These are phyloP conservation scores for Ramaria sp. DNA, from an alignment of 768 basidiomycete species.

Conservation along the genomic window DNA sequence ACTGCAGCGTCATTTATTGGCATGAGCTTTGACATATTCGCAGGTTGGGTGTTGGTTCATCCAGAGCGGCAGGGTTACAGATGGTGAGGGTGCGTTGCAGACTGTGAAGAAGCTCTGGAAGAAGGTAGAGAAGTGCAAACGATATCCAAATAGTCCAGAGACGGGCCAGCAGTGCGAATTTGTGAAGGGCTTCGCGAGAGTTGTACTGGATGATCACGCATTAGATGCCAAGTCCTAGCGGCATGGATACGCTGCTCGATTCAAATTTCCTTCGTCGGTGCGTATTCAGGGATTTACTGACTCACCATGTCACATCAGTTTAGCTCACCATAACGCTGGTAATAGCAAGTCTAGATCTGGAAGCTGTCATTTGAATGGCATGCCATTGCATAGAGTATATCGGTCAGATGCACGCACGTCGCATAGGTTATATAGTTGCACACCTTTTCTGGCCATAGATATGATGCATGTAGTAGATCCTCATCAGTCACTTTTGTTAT, in stretches of 20 bases:
- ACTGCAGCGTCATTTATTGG: not conserved
- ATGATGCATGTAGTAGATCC: too few relatives aligned
- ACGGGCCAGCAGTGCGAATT: conserved; percentile 73
- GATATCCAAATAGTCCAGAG: conserved; percentile 70
- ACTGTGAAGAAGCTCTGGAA: conserved; percentile 64
- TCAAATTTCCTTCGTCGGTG: not conserved
- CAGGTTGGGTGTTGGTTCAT: conserved; percentile 61
- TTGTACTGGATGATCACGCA: conserved; percentile 1
- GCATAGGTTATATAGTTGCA: too few relatives aligned
- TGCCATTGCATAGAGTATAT: not conserved
- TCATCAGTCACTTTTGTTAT: too few relatives aligned
- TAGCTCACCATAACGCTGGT: not conserved
- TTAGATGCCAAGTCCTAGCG: not conserved
- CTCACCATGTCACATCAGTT: not conserved
- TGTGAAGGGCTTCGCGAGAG: conserved; percentile 43
- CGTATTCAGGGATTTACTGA: not conserved
- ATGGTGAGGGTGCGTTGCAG: conserved; percentile 53
- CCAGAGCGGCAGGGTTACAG: conserved; percentile 47
- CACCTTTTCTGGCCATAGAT: too few relatives aligned
- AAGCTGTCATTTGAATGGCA: not conserved
- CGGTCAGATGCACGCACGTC: too few relatives aligned
- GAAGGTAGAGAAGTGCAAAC: conserved; percentile 65
- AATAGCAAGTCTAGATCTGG: not conserved
- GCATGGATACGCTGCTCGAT: not conserved
- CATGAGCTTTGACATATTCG: not conserved